These are phyloP conservation scores for Globisporangium heterothallicum DNA, from an alignment of 352 stramenopile genomes.

Conservation along the genomic window DNA sequence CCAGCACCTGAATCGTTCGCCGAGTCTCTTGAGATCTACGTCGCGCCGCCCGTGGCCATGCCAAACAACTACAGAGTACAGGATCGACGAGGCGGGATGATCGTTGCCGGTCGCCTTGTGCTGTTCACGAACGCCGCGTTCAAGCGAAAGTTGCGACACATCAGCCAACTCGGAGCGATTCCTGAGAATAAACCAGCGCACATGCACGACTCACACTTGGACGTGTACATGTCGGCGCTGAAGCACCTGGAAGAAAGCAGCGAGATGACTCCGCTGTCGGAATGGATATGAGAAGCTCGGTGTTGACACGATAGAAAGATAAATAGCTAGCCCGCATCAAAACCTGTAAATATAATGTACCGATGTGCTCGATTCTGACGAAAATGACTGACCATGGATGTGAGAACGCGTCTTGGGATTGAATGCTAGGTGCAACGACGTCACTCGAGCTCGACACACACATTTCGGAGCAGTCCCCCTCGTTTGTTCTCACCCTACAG, in stretches of 20 bases:
- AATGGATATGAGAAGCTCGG: constrained; percentile 10
- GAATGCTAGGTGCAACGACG: no score
- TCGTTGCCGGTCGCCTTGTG: constrained; percentile 37
- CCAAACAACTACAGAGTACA: constrained; percentile 42
- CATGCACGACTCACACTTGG: not conserved
- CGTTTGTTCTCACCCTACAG: no score
- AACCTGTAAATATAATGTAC: no score
- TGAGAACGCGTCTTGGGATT: no score
- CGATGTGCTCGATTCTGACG: no score
- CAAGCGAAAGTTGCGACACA: constrained; percentile 43
- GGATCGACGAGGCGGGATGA: constrained; percentile 45
- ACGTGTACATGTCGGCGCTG: not conserved
- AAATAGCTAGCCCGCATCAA: no score
- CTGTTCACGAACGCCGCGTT: constrained; percentile 57
- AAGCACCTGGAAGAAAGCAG: not conserved
- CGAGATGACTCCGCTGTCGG: constrained; percentile 5
- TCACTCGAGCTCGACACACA: no score
- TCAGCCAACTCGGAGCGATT: constrained; percentile 31
- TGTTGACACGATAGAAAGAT: no score
- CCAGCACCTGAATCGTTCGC: not conserved
- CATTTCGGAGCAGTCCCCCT: no score
- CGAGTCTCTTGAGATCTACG: constrained; percentile 11
- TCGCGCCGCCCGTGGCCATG: constrained; percentile 42
- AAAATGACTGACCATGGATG: no score
- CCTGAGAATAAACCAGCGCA: constrained; percentile 18